Base-by-base conservation (phyloP, 805 yeast species). In the Ogataea glucozyma region DNA sequence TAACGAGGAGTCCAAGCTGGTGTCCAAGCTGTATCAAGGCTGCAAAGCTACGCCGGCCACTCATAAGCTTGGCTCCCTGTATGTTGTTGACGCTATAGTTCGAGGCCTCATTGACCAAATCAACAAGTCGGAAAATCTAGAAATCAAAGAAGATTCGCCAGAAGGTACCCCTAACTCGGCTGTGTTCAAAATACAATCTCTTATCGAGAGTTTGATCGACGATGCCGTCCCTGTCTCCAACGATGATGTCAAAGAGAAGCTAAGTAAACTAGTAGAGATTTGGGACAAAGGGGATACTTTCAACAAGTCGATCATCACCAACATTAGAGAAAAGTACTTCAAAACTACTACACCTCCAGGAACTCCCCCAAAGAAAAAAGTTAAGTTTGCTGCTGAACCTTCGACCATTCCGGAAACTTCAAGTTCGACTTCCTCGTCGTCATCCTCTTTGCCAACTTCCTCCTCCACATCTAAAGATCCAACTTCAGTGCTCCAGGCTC, bases 261-360 rank as follows among this genome's bases (percentile, higher is more conserved):
- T 89, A 54, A 71, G 81, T 56, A 91, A 89, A 66, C 73, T 93
- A 53, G 76, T 93, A 52, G 96, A 88, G 50, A 90, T 93, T 56
- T 93, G 99, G 99, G 87, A 81, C 53, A 81, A 87, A 51, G 84
- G 89, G 26, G 80, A 79, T 31, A 85, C 96, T 12, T 91, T 93
- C 66, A 71, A 72, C 42, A 75, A 77, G 31, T 71, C 72, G 30
- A 67, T 73, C 23, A 69, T 93, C 42, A 64, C 72, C 33, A 60
- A 73, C 14, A 74, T 88, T 45, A 77, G 82, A 59, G 64, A 71
- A 10, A 81, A 76, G 57, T 77, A 77, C 61, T 85, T 83, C 56
- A 67, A 65, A 38, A 69, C 88, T 12, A 75, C 81, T 8, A 83
- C 95, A 4, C 91, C 93, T 27, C 84, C 84, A 2, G 84, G 79